phyloP scores from a whole-genome alignment of 805 yeast genomes.

The Hanseniaspora lachancei region DNA sequence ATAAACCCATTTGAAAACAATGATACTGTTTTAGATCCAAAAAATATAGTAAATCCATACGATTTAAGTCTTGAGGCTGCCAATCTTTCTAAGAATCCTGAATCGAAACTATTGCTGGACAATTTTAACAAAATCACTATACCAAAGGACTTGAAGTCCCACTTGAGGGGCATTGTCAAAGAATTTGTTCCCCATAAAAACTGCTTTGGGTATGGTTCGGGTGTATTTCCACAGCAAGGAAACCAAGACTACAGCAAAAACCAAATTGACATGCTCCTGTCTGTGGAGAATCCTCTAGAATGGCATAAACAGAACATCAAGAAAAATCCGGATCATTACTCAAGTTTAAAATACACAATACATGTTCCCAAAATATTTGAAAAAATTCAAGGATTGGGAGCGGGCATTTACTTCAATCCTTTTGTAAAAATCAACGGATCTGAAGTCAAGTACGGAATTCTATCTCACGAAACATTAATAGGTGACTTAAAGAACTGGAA shows the following conservation, averaged over 20 bases:
- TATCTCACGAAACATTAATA: slow-evolving; percentile 46
- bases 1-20: neutral
- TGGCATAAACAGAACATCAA: slow-evolving; percentile 68
- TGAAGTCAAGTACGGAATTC: slow-evolving; percentile 75
- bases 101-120: neutral
- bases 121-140: neutral
- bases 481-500: slow-evolving; percentile 75
- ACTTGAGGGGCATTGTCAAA: neutral
- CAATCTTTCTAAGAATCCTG: neutral
- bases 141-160: slow-evolving; percentile 1
- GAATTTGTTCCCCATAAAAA: neutral
- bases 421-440: slow-evolving; percentile 51
- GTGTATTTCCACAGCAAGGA: slow-evolving; percentile 10
- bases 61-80: neutral
- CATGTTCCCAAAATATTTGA: slow-evolving; percentile 20
- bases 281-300: slow-evolving; percentile 56
- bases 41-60: neutral
- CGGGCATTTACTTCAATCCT: slow-evolving; percentile 91
- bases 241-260: slow-evolving; percentile 20
- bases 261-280: slow-evolving; percentile 76
- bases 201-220: slow-evolving; percentile 11
- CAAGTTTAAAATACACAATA: slow-evolving; percentile 43
- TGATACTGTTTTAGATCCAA: neutral
- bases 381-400: slow-evolving; percentile 55
- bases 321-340: slow-evolving; percentile 65